Evolutionary conservation across 306 rosid genomes (phyloP).

Genomic region (Leucaena leucocephala): DNA sequence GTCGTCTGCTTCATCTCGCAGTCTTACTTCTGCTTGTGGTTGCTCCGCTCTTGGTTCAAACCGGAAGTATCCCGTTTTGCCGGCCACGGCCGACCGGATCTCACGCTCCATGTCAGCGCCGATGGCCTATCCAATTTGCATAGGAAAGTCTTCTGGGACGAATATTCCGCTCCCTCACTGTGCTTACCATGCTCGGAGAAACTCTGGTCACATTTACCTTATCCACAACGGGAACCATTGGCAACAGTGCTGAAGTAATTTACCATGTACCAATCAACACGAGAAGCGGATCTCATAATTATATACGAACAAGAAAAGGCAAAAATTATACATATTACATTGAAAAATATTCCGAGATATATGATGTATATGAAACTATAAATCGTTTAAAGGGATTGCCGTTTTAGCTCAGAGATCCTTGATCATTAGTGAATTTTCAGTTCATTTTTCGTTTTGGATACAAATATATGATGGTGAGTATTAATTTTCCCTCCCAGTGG

Average conservation of each 20-base stretch:
- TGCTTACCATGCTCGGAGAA: conserved; percentile 30
- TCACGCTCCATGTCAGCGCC: neutral
- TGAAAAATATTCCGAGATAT: neutral
- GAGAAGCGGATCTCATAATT: neutral
- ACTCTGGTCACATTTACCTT: conserved; percentile 6
- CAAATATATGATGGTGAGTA: conserved; percentile 37
- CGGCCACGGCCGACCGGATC: conserved; percentile 5
- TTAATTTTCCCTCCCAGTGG: neutral
- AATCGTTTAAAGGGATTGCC: conserved; percentile 24
- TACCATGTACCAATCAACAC: neutral
- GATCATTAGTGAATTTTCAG: too few relatives aligned
- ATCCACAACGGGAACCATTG: conserved; percentile 67
- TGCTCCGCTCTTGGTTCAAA: conserved; percentile 26
- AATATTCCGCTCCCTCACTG: conserved; percentile 36
- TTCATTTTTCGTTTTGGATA: conserved; percentile 30
- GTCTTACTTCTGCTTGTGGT: conserved; percentile 21
- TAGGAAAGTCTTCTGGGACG: conserved; percentile 33
- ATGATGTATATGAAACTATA: conserved; percentile 35
- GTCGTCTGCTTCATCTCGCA: conserved; percentile 33
- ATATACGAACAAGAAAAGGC: neutral
- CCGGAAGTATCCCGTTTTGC: neutral
- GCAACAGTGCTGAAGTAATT: conserved; percentile 43
- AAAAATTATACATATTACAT: neutral
- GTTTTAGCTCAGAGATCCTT: too few relatives aligned
- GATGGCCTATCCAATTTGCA: conserved; percentile 29